Evolutionary conservation across 176 grass and related monocot genomes (phyloP), one percentile per base, ranked within the genome.

Genomic region (Miscanthus lutarioriparius): DNA sequence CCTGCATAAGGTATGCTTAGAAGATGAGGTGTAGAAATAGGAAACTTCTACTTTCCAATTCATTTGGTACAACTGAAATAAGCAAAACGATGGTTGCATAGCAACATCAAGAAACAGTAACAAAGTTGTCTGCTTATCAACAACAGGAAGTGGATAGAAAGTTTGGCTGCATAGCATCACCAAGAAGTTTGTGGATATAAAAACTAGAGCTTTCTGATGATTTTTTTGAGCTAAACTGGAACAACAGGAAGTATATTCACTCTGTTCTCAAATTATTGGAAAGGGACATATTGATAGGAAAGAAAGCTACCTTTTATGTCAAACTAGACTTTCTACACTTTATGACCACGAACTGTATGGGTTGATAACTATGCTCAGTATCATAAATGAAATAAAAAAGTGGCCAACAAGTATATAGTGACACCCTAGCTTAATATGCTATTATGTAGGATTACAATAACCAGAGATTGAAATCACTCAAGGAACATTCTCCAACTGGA

Each of bases 1-100:
- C 91, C 94, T 96, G 88, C 87, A 77, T 32, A 76, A 80, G 75
- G n/a, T 54, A 58, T 54, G 33, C 43, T 83, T n/a, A 72, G 9
- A 58, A 64, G 25, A 26, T 79, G 47, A 73, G 79, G n/a, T 2
- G 19, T 63, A 45, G 47, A 53, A 11, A 2, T 9, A 40, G 67
- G 65, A 43, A 35, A 65, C n/a, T 59, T 76, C 8, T 27, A 70
- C 1, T 69, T 59, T 61, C 61, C 28, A 36, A 16, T 84, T 83
- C 22, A 26, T 20, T 30, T 37, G 73, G 10, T 40, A 54, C n/a
- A 14, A 65, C 41, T 74, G 59, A 80, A 82, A 67, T 81, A 16
- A 47, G 37, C 72, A 82, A 66, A 7, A 86, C 53, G 1, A 72
- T 72, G 76, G 75, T 39, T 80, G 66, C 35, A 58, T 66, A 67